These are phyloP conservation scores for Linum tenue DNA, from an alignment of 345 rosid genomes.

Conservation along the genomic window DNA sequence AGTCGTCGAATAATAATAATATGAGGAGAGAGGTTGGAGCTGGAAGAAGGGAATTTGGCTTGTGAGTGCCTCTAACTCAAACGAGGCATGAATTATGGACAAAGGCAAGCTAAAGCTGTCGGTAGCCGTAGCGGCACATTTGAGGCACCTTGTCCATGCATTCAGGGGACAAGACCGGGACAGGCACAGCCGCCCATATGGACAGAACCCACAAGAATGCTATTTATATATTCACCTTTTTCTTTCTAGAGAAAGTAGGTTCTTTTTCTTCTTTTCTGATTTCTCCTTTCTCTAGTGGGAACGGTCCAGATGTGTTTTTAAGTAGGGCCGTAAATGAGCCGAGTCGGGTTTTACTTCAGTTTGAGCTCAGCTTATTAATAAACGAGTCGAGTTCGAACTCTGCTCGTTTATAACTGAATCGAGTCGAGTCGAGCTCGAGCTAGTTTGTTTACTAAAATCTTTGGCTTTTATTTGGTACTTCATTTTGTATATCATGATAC, in stretches of 20 bases:
- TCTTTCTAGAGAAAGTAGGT: background rate
- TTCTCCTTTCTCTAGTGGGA: background rate
- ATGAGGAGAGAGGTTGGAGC: background rate
- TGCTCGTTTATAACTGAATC: too few relatives aligned
- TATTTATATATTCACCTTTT: background rate
- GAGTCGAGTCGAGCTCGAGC: too few relatives aligned
- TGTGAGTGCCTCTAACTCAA: background rate
- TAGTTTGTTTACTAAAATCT: too few relatives aligned
- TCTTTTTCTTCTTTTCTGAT: too few relatives aligned
- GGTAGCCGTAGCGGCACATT: conserved; percentile 57
- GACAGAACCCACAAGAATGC: conserved; percentile 14
- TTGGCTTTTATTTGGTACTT: too few relatives aligned
- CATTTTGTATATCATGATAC: too few relatives aligned
- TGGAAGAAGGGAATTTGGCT: background rate
- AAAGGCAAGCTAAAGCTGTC: conserved; percentile 72
- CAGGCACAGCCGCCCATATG: conserved; percentile 60
- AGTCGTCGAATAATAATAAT: background rate
- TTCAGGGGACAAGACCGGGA: conserved; percentile 66
- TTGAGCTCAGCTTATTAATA: too few relatives aligned
- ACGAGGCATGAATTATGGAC: conserved; percentile 45
- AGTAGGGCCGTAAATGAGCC: too few relatives aligned
- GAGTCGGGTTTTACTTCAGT: too few relatives aligned
- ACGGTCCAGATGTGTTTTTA: conserved; percentile 33
- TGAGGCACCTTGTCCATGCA: conserved; percentile 51
- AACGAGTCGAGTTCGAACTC: too few relatives aligned